These are phyloP conservation scores for Dionaea muscipula DNA, from an alignment of 179 eudicot species.

Conservation along the genomic window DNA sequence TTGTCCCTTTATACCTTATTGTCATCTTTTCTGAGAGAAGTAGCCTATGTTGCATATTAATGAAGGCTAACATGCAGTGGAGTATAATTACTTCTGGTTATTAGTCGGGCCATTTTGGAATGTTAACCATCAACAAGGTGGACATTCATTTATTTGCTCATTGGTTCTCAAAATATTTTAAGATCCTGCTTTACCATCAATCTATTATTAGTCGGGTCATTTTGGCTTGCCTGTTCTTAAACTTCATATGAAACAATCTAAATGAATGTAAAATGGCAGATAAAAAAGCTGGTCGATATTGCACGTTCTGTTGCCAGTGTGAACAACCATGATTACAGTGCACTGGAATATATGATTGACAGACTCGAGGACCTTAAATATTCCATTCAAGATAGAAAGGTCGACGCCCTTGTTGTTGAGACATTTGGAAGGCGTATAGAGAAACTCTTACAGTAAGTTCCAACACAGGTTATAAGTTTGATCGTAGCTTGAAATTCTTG, in stretches of 20 bases:
- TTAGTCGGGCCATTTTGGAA: background rate
- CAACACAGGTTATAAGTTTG: slow-evolving; percentile 8
- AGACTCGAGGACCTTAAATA: slow-evolving; percentile 81
- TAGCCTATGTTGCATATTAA: no score
- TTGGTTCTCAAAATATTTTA: background rate
- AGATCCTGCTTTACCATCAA: background rate
- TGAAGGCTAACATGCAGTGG: no score
- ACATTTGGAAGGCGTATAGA: slow-evolving; percentile 97
- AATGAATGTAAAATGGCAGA: slow-evolving; percentile 36
- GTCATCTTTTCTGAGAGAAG: no score
- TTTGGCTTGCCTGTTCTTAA: background rate
- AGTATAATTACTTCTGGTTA: no score
- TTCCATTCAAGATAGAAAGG: slow-evolving; percentile 88
- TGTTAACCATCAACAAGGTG: background rate
- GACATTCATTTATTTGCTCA: background rate
- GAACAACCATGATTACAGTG: slow-evolving; percentile 56
- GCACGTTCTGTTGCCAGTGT: slow-evolving; percentile 67
- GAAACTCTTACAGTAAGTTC: slow-evolving; percentile 87
- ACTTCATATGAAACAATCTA: background rate
- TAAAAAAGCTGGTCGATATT: slow-evolving; percentile 76
- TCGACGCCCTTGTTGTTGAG: slow-evolving; percentile 97
- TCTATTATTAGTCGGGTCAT: background rate
- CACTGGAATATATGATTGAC: slow-evolving; percentile 70
- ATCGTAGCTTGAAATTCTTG: background rate
- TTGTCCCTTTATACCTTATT: no score